phyloP scores from a whole-genome alignment of 148 eudicot genomes.

The Gaultheria prostrata region DNA sequence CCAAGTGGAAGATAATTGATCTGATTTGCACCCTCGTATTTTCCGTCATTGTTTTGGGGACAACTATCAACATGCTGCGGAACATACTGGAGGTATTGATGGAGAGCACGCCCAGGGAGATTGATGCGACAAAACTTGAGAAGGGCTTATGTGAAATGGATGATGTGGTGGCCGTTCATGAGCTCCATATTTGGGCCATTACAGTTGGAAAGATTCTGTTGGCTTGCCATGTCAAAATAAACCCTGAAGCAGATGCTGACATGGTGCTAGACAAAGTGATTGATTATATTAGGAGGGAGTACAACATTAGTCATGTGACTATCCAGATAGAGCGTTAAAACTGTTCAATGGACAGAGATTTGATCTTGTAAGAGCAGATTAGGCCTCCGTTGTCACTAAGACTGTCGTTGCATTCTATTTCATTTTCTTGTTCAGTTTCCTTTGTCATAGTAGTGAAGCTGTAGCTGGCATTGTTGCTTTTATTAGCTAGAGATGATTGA shows the following conservation, averaged over 20 bases:
- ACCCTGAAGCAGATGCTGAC: slow-evolving; percentile 69
- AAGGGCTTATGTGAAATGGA: slow-evolving; percentile 64
- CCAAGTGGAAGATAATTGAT: slow-evolving; percentile 76
- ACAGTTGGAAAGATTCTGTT: slow-evolving; percentile 73
- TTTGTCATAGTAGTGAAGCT: background rate
- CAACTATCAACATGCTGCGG: slow-evolving; percentile 67
- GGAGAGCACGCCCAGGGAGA: slow-evolving; percentile 93
- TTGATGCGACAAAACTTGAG: slow-evolving; percentile 70
- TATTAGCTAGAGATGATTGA: background rate
- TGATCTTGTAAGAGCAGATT: background rate
- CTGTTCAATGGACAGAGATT: background rate
- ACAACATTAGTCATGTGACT: slow-evolving; percentile 78
- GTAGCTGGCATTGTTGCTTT: background rate
- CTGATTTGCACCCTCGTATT: slow-evolving; percentile 77
- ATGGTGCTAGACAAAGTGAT: slow-evolving; percentile 72
- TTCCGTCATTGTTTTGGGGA: slow-evolving; percentile 60
- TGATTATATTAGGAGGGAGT: slow-evolving; percentile 63
- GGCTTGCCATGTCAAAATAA: slow-evolving; percentile 79
- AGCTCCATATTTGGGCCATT: slow-evolving; percentile 87
- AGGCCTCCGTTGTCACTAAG: background rate
- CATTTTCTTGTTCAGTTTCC: background rate
- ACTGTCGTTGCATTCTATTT: background rate
- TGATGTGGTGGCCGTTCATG: slow-evolving; percentile 80
- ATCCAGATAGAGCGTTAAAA: slow-evolving; percentile 38
- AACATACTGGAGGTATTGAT: slow-evolving; percentile 74